These are phyloP conservation scores for Calocera cornea DNA, from an alignment of 768 basidiomycete species.

Conservation along the genomic window DNA sequence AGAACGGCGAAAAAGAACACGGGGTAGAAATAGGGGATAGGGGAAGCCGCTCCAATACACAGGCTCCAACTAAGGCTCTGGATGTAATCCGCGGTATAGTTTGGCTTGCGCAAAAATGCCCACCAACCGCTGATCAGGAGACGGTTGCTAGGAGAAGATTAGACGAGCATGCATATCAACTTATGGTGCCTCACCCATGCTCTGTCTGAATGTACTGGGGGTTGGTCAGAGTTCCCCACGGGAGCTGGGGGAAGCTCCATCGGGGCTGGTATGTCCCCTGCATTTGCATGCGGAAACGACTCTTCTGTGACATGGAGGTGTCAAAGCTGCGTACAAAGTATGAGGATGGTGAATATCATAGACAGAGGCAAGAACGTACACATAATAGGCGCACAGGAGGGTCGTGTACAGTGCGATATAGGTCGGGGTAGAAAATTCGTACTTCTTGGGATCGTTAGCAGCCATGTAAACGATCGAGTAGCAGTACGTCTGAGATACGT, in stretches of 20 bases:
- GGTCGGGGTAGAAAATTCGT: conserved; percentile 66
- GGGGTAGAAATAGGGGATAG: conserved; percentile 94
- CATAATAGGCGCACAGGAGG: conserved; percentile 70
- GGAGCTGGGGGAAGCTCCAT: conserved; percentile 87
- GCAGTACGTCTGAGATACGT: conserved; percentile 59
- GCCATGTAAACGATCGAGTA: conserved; percentile 98
- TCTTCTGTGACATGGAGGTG: conserved; percentile 91
- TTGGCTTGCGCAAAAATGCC: conserved; percentile 88
- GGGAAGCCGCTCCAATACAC: conserved; percentile 54
- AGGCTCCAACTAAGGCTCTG: conserved; percentile 80
- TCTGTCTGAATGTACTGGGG: conserved; percentile 87
- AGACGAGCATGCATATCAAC: no score
- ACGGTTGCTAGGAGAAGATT: conserved; percentile 51
- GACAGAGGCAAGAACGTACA: conserved; percentile 37
- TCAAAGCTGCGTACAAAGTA: conserved; percentile 54
- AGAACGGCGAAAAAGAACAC: conserved; percentile 91
- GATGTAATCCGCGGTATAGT: conserved; percentile 88
- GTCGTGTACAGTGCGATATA: conserved; percentile 62
- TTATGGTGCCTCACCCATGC: conserved; percentile 47
- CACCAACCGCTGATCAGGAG: conserved; percentile 90
- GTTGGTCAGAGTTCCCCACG: conserved; percentile 66
- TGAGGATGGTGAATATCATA: neutral
- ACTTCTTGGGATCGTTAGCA: conserved; percentile 75
- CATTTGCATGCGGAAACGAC: conserved; percentile 92
- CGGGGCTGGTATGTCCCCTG: conserved; percentile 77